These are phyloP conservation scores for Tylopilus sp. DNA, from an alignment of 1,284 basidiomycete genomes.

Conservation along the genomic window DNA sequence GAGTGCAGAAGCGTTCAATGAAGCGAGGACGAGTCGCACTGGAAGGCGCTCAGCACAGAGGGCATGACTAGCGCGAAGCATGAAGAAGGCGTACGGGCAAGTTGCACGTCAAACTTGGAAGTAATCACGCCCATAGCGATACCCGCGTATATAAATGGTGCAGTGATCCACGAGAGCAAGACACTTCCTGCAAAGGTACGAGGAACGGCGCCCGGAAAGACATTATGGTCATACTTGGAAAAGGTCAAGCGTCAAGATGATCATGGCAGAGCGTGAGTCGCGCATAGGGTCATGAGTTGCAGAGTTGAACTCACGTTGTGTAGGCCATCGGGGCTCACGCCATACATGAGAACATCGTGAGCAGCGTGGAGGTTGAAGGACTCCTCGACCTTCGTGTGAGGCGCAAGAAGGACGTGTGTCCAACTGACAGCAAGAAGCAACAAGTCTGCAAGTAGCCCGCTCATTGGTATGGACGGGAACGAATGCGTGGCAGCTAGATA, in stretches of 20 bases:
- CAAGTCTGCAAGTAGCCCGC: constrained; percentile 43
- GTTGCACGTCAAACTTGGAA: constrained; percentile 60
- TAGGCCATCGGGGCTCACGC: constrained; percentile 45
- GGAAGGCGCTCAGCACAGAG: neutral
- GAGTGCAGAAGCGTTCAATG: constrained; percentile 63
- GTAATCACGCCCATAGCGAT: constrained; percentile 41
- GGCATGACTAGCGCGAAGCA: neutral
- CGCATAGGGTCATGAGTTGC: neutral
- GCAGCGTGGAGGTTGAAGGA: constrained; percentile 92
- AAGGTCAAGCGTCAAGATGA: neutral
- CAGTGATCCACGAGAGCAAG: constrained; percentile 52
- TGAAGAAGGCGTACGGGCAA: constrained; percentile 46
- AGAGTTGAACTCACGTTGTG: constrained; percentile 43
- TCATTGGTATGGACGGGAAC: constrained; percentile 12
- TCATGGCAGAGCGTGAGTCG: constrained; percentile 8
- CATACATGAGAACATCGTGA: constrained; percentile 84
- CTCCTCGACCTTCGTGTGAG: constrained; percentile 97
- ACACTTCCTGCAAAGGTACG: constrained; percentile 81
- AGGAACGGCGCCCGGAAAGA: constrained; percentile 88
- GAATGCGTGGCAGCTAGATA: neutral
- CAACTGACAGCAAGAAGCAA: constrained; percentile 56
- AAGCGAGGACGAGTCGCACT: constrained; percentile 78
- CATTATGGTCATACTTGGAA: constrained; percentile 82
- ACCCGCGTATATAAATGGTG: constrained; percentile 44
- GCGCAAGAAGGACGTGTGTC: constrained; percentile 71